Percentiles rank a stretch among this genome's conserved stretches.
These are phyloP conservation scores for Styphnolobium japonicum DNA, from an alignment of 306 rosid species.

Conservation along the genomic window DNA sequence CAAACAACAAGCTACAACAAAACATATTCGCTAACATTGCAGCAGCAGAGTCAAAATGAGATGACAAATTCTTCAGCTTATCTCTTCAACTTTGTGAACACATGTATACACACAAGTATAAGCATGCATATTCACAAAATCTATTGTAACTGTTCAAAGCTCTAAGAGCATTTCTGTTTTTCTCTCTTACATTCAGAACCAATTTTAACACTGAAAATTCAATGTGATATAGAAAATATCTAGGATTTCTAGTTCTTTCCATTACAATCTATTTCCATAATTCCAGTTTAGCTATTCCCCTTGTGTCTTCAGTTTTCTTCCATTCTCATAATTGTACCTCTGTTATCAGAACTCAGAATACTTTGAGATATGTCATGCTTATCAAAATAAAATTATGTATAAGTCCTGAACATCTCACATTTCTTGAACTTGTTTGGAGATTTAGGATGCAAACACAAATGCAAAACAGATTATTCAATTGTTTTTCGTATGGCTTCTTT, in stretches of 20 bases:
- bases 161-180: neutral
- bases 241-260: neutral
- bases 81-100: neutral
- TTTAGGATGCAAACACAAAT: neutral
- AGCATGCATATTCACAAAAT: neutral
- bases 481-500: neutral
- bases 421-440: no score
- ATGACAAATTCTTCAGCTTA: neutral
- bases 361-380: neutral
- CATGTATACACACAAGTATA: neutral
- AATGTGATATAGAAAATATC: neutral
- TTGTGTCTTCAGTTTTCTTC: neutral
- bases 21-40: neutral
- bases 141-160: neutral
- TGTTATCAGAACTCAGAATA: neutral
- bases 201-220: neutral
- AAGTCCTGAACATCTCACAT: no score
- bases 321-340: neutral
- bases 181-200: neutral
- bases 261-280: no score
- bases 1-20: neutral
- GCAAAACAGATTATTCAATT: neutral
- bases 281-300: no score
- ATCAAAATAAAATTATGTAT: no score
- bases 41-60: neutral